Base-by-base conservation (phyloP, 192 early-diverging fungal genomes). In the Pilaira anomala region DNA sequence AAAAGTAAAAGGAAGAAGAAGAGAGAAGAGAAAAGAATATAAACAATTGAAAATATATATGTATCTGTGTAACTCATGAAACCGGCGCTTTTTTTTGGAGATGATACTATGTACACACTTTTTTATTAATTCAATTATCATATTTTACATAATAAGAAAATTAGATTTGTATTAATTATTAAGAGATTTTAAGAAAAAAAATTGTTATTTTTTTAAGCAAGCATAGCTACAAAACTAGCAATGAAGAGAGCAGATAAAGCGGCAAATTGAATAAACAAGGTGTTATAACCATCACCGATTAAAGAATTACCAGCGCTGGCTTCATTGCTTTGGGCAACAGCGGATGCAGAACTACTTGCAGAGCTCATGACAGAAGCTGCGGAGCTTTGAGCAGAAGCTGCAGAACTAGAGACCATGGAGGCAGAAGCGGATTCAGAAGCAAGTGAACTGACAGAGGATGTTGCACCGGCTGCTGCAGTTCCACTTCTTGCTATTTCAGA, bases 181-280 rank as follows among this genome's bases (percentile, higher is more conserved):
- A 25, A 49, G 3, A n/a, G n/a, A n/a, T n/a, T n/a, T n/a, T 49
- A 53, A 28, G 28, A 53, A 52, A 28, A 53, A 53, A 51, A 29
- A 29, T 7, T 53, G 18, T 16, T 5, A 36, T 36, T 33, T n/a
- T 8, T 22, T 62, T 62, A 64, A 28, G 50, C 51, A 18, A 64
- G 63, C 63, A 64, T 64, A 25, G 52, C 52, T 21, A 51, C 51
- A 39, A 64, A 64, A 26, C 63, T 64, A 53, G 52, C 63, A 45
- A 50, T 50, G 55, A 64, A 64, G 51, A 64, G 41, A 19, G 63
- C 51, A 26, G 39, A 42, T 14, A 64, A 42, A 8, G 51, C 50
- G 14, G 50, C 51, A 42, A 54, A 21, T 53, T 64, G 63, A n/a
- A 53, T 18, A n/a, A 40, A 29, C 5, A 54, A 21, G 22, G 16